phyloP scores from a whole-genome alignment of 345 rosid genomes.

The Eucalyptus guilfoylei region DNA sequence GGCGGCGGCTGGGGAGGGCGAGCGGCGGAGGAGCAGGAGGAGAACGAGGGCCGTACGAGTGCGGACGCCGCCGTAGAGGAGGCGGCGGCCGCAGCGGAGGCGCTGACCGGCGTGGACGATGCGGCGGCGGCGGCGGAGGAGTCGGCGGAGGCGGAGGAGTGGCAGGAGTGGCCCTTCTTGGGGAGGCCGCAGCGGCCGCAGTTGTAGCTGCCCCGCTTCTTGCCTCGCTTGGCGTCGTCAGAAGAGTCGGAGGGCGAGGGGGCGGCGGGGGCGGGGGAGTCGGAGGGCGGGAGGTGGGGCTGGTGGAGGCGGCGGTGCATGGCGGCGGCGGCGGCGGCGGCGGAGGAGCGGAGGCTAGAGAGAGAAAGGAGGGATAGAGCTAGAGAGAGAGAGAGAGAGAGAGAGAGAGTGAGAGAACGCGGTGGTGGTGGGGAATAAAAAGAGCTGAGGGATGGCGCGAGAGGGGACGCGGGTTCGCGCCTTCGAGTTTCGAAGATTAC shows the following conservation, averaged over 20 bases:
- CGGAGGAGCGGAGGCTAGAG: not conserved
- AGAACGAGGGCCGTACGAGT: not conserved
- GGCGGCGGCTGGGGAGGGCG: not conserved
- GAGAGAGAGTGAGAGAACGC: not conserved
- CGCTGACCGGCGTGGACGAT: slow-evolving; percentile 12
- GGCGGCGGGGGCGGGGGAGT: slow-evolving; percentile 20
- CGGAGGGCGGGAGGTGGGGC: slow-evolving; percentile 6
- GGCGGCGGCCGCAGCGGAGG: not conserved
- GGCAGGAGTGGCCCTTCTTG: slow-evolving; percentile 83
- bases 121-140: slow-evolving; percentile 12
- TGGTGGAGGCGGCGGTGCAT: slow-evolving; percentile 26
- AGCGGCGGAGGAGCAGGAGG: not conserved
- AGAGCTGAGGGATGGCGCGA: slow-evolving; percentile 13
- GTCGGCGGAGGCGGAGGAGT: slow-evolving; percentile 18
- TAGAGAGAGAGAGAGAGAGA: not conserved
- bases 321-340: not conserved
- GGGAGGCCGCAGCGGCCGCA: slow-evolving; percentile 98
- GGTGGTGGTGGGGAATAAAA: not conserved
- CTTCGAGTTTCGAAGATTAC: not conserved
- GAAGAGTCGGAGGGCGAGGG: slow-evolving; percentile 24
- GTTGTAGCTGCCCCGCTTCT: slow-evolving; percentile 81
- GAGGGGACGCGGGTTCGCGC: slow-evolving; percentile 54
- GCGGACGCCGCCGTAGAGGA: not conserved
- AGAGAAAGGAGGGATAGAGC: not conserved
- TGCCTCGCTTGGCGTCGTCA: slow-evolving; percentile 23